Percentiles rank a stretch among this genome's conserved stretches.
Evolutionary conservation across 75 land plant genomes (phyloP).

Genomic region (Larix kaempferi): DNA sequence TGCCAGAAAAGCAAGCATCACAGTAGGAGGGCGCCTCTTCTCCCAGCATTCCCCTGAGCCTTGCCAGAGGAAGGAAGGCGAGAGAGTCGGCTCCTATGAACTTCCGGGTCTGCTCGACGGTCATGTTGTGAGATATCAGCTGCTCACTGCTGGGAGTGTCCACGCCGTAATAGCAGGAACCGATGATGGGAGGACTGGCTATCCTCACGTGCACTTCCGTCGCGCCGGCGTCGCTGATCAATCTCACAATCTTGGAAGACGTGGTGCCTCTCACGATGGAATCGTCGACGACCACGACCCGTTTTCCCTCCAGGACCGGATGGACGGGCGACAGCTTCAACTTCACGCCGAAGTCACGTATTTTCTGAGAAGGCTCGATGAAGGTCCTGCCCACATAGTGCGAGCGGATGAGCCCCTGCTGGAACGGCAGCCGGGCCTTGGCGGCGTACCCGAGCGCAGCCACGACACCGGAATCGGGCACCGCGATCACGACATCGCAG

Average conservation of each 20-base stretch:
- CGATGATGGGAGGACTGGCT: slow-evolving; percentile 91
- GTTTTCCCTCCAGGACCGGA: slow-evolving; percentile 17
- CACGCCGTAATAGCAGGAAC: slow-evolving; percentile 95
- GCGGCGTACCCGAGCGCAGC: slow-evolving; percentile 28
- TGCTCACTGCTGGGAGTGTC: slow-evolving; percentile 85
- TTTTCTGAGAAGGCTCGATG: slow-evolving; percentile 28
- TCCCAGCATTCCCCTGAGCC: slow-evolving; percentile 50
- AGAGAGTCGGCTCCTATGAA: slow-evolving; percentile 22
- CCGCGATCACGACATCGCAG: slow-evolving; percentile 32
- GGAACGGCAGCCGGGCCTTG: slow-evolving; percentile 27
- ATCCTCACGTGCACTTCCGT: slow-evolving; percentile 95
- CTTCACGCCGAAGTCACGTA: slow-evolving; percentile 34
- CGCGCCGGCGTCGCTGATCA: slow-evolving; percentile 85
- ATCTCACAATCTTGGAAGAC: slow-evolving; percentile 81
- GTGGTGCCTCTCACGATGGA: slow-evolving; percentile 98
- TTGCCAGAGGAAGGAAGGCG: slow-evolving; percentile 76
- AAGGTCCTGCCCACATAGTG: slow-evolving; percentile 33
- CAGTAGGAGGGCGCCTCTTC: slow-evolving; percentile 54
- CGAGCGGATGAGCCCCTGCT: slow-evolving; percentile 73
- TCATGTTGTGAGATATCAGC: slow-evolving; percentile 68
- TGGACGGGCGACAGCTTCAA: slow-evolving; percentile 25
- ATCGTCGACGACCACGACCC: slow-evolving; percentile 55
- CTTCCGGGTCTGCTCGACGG: slow-evolving; percentile 31
- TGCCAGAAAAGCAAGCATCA: slow-evolving; percentile 88
- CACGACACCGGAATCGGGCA: slow-evolving; percentile 31